A percentile compares a stretch with the other conserved stretches of the same genome.
phyloP scores from a whole-genome alignment of 768 basidiomycete species.

The Suillus subluteus region DNA sequence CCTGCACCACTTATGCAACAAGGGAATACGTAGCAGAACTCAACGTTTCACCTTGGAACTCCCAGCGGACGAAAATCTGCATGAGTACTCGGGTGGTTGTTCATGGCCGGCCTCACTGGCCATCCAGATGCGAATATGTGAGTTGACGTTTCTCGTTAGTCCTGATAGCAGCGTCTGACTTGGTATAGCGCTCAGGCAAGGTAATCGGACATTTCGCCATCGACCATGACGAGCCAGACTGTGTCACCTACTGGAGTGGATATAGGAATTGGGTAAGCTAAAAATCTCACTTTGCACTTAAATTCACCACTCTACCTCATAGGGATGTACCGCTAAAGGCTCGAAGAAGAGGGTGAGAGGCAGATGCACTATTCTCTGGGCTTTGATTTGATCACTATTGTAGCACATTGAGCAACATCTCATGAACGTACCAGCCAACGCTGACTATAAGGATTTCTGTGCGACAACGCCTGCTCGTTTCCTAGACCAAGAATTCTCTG shows the following conservation, averaged over 20 bases:
- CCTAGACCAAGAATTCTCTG: conserved; percentile 22
- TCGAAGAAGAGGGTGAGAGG: conserved; percentile 24
- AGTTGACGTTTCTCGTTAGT: not conserved
- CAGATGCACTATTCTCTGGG: not conserved
- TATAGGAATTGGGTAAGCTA: conserved; percentile 29
- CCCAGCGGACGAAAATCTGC: conserved; percentile 24
- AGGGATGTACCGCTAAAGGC: conserved; percentile 30
- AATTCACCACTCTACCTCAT: not conserved
- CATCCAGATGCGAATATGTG: conserved; percentile 31
- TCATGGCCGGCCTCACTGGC: conserved; percentile 20
- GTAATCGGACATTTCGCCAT: conserved; percentile 34
- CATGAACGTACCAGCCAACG: conserved; percentile 24
- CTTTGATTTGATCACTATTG: conserved; percentile 1
- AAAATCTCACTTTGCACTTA: not conserved
- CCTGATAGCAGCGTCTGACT: not conserved
- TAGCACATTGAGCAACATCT: conserved; percentile 33
- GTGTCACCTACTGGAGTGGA: conserved; percentile 27
- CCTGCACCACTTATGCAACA: conserved; percentile 32
- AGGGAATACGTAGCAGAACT: conserved; percentile 34
- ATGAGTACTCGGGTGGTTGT: conserved; percentile 23
- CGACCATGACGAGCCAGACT: conserved; percentile 28
- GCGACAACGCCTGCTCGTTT: conserved; percentile 37
- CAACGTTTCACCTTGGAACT: conserved; percentile 31
- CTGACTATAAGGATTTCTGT: conserved; percentile 37
- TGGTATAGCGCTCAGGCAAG: conserved; percentile 18